These are phyloP conservation scores for Psophocarpus tetragonolobus DNA, from an alignment of 306 rosid species.

Conservation along the genomic window DNA sequence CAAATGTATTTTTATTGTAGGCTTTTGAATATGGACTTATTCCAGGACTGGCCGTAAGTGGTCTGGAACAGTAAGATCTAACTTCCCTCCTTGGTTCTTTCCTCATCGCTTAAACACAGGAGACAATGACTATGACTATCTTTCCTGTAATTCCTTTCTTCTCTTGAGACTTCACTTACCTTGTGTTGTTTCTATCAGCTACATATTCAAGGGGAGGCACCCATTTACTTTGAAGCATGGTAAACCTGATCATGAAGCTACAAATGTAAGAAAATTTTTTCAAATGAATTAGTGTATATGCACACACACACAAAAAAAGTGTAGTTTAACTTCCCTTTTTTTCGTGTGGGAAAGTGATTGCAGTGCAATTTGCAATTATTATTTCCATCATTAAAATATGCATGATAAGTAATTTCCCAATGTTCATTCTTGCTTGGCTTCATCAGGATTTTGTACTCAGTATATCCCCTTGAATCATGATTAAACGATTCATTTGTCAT, in stretches of 20 bases:
- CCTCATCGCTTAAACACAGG: slow-evolving; percentile 15
- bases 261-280: slow-evolving; percentile 61
- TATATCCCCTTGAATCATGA: neutral
- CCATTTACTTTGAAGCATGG: slow-evolving; percentile 88
- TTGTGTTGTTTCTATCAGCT: slow-evolving; percentile 53
- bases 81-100: slow-evolving; percentile 27
- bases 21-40: slow-evolving; percentile 86
- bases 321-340: neutral
- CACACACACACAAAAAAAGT: neutral
- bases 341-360: neutral
- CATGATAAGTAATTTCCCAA: slow-evolving; percentile 9
- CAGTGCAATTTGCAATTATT: slow-evolving; percentile 11
- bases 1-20: slow-evolving; percentile 43
- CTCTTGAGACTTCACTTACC: slow-evolving; percentile 26
- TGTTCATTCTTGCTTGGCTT: neutral
- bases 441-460: neutral
- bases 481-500: neutral
- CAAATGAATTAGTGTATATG: neutral
- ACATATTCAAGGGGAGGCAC: slow-evolving; percentile 77
- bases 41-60: slow-evolving; percentile 90
- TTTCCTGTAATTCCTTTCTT: slow-evolving; percentile 15
- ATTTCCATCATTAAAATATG: slow-evolving; percentile 9
- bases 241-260: slow-evolving; percentile 88
- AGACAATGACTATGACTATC: too few species aligned
- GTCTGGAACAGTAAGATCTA: slow-evolving; percentile 82